phyloP scores from a whole-genome alignment of 257 asterid genomes.

The Solanum neorickii region DNA sequence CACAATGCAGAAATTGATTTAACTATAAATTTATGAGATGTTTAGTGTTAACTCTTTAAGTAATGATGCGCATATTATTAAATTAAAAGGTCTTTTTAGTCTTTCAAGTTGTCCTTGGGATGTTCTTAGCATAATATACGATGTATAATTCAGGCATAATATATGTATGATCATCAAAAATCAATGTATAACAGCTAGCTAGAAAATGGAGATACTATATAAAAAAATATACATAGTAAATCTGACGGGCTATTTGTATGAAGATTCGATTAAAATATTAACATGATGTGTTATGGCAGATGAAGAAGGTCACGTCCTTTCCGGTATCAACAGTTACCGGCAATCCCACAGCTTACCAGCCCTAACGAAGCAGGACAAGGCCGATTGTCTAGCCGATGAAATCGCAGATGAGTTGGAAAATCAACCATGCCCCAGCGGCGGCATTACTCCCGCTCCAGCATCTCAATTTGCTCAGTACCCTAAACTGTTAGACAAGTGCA shows the following conservation, averaged over 20 bases:
- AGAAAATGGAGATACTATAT: neutral
- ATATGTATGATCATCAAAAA: neutral
- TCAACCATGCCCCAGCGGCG: conserved; percentile 16
- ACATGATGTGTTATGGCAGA: conserved; percentile 16
- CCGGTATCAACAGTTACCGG: conserved; percentile 65
- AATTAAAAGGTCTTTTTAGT: neutral
- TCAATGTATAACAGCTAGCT: neutral
- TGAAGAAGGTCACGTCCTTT: conserved; percentile 44
- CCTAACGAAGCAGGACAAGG: conserved; percentile 48
- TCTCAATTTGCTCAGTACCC: conserved; percentile 34
- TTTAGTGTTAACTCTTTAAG: neutral
- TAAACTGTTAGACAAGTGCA: conserved; percentile 34
- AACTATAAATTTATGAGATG: too few relatives aligned
- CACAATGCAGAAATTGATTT: neutral
- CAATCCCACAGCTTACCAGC: conserved; percentile 24
- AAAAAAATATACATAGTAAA: neutral
- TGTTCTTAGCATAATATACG: neutral
- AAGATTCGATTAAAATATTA: neutral
- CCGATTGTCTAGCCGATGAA: conserved; percentile 50
- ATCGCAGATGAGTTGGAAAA: conserved; percentile 41
- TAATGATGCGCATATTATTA: neutral
- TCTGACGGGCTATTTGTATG: neutral
- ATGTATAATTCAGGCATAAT: too few relatives aligned
- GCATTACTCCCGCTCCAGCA: conserved; percentile 9
- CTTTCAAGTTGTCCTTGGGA: neutral